phyloP scores from a whole-genome alignment of 2,329 filamentous ascomycete species.

The Fusarium sp. region DNA sequence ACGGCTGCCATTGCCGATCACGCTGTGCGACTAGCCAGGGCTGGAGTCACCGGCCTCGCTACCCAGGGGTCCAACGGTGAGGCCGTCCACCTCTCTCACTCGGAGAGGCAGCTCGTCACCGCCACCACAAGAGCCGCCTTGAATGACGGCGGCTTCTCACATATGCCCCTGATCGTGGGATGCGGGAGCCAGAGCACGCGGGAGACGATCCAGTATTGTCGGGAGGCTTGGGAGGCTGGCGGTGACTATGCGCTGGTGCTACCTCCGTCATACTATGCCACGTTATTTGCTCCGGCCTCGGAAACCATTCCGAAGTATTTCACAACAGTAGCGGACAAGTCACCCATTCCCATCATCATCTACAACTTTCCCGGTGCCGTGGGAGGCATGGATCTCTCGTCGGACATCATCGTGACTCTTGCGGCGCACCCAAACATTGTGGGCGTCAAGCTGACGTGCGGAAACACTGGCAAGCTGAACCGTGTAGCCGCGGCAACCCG shows the following conservation, averaged over 20 bases:
- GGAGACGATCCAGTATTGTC: constrained; percentile 77
- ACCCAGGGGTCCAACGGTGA: constrained; percentile 88
- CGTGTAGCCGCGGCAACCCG: constrained; percentile 70
- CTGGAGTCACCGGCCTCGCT: constrained; percentile 79
- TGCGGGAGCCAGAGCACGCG: constrained; percentile 79
- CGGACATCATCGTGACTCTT: constrained; percentile 70
- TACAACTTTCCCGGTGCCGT: constrained; percentile 78
- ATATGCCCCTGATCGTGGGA: constrained; percentile 80
- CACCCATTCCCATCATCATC: constrained; percentile 74
- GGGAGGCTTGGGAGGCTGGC: constrained; percentile 75
- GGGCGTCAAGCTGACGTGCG: constrained; percentile 77
- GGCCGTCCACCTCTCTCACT: constrained; percentile 80
- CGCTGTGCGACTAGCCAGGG: constrained; percentile 77
- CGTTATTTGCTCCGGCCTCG: constrained; percentile 67
- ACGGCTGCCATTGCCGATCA: constrained; percentile 68
- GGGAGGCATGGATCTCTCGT: constrained; percentile 72
- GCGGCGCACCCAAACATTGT: constrained; percentile 74
- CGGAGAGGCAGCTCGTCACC: constrained; percentile 77
- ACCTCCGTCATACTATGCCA: constrained; percentile 81
- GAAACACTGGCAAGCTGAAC: constrained; percentile 77
- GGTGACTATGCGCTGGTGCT: constrained; percentile 82
- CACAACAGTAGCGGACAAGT: constrained; percentile 70
- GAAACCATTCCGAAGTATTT: constrained; percentile 74
- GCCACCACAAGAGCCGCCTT: constrained; percentile 76
- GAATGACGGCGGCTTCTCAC: constrained; percentile 70